Base-by-base conservation (phyloP, 2,329 filamentous ascomycete species). In the Paecilomyces dactylethromorphus region DNA sequence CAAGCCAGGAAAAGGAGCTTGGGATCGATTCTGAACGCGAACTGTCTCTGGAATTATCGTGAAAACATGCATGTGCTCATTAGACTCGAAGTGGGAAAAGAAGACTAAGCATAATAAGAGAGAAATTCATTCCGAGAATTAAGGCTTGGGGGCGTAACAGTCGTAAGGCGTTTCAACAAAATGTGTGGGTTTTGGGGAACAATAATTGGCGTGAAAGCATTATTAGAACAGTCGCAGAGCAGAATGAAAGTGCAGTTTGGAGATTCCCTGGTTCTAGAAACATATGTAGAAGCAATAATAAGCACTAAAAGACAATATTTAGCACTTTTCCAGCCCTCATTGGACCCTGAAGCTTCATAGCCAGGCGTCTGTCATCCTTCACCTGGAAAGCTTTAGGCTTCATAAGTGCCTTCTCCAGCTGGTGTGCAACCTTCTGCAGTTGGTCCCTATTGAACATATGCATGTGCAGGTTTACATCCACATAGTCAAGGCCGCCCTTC, bases 361-460 rank as follows among this genome's bases (percentile, higher is more conserved):
- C 61, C 31, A 66, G 3, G 21, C n/a, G 56, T 21, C 60, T 60
- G 29, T 67, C 63, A 12, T 68, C 64, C 10, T 61, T 57, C 2
- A 58, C 53, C 56, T 64, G 64, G 26, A 60, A 60, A 15, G 56
- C 56, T 13, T 54, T 51, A 1, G 62, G 59, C 3, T 59, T 60
- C 65, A 65, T 69, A 5, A 69, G 58, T 32, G 50, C 54, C 54
- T 60, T 53, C 56, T 68, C 66, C 2, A 69, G 50, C 29, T 60
- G 33, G 24, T 58, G 56, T 10, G 61, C 63, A n/a, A 62, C 60
- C 10, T 31, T 29, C 21, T 45, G 22, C 45, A 65, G 56, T 21
- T 57, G 59, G 5, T 64, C 56, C 3, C 56, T 21, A 10, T 54
- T 52, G 35, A 64, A 64, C 13, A 56, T 62, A 2, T 8, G 51